A percentile compares a stretch with the other conserved stretches of the same genome.
Conservation (phyloP, 371 early-diverging fungal species). For the Rhizopus sp. region DNA sequence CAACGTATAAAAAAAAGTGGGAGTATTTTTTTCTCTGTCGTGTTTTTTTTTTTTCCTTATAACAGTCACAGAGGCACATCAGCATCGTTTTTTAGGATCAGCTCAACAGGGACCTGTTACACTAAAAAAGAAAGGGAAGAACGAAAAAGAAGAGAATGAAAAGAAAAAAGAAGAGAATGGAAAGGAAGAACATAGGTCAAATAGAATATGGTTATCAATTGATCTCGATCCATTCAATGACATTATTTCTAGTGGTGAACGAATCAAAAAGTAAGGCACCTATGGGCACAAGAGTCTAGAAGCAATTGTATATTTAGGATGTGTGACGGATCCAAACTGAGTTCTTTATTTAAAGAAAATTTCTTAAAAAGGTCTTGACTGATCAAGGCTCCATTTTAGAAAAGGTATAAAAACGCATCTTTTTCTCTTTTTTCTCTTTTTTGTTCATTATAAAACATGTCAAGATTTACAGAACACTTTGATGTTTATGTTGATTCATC, state of each 20-base stretch:
- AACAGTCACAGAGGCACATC: background rate
- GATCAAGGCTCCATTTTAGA: background rate
- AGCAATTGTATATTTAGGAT: background rate
- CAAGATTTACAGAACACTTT: constrained; percentile 31
- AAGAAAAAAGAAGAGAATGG: too few relatives aligned
- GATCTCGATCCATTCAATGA: background rate
- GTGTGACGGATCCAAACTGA: constrained; percentile 1
- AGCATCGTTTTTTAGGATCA: background rate
- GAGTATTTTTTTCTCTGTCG: background rate
- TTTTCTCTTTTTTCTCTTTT: constrained; percentile 3
- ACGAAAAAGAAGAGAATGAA: background rate
- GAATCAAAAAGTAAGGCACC: background rate
- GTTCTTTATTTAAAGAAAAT: constrained; percentile 5
- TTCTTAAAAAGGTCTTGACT: constrained; percentile 1
- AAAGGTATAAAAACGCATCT: background rate
- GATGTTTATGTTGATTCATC: constrained; percentile 16
- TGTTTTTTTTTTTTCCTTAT: background rate
- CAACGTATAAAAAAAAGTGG: constrained; percentile 13
- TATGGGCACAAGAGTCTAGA: background rate
- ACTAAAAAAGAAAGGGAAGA: background rate
- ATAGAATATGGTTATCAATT: too few relatives aligned
- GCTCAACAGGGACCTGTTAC: constrained; percentile 4
- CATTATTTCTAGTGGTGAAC: background rate
- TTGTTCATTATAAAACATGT: constrained; percentile 9
- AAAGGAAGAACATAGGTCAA: too few relatives aligned